phyloP scores from a whole-genome alignment of 805 yeast species.

The Saccharomyces paradoxus region DNA sequence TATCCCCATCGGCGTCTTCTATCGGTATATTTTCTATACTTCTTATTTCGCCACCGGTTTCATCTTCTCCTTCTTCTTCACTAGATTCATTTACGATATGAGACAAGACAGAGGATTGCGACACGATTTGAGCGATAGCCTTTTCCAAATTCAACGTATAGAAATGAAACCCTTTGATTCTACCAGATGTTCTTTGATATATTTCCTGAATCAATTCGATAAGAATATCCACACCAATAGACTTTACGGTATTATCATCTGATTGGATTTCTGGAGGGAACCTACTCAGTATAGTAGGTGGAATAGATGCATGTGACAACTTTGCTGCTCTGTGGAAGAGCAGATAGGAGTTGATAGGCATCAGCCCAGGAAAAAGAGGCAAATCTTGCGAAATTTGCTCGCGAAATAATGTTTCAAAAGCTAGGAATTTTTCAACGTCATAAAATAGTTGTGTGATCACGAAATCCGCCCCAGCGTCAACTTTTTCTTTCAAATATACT shows the following conservation, averaged over 20 bases:
- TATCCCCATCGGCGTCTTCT: constrained; percentile 28
- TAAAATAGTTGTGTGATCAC: constrained; percentile 86
- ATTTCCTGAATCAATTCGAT: constrained; percentile 55
- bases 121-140: constrained; percentile 78
- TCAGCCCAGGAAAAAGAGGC: constrained; percentile 75
- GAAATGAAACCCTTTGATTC: constrained; percentile 81
- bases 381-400: constrained; percentile 35
- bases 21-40: constrained; percentile 16
- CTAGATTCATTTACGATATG: constrained; percentile 37
- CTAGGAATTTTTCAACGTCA: constrained; percentile 69
- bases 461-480: constrained; percentile 92
- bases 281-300: constrained; percentile 41
- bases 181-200: constrained; percentile 42
- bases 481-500: constrained; percentile 73
- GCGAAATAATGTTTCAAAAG: constrained; percentile 50
- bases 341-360: constrained; percentile 83
- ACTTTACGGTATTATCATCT: constrained; percentile 76
- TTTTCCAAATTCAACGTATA: constrained; percentile 89
- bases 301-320: constrained; percentile 79
- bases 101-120: constrained; percentile 47
- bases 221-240: constrained; percentile 70
- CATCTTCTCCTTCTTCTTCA: constrained; percentile 21
- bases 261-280: constrained; percentile 49
- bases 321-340: constrained; percentile 84
- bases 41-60: neutral